Evolutionary conservation across 495 filamentous ascomycete species (phyloP).

Genomic region (Aspergillus nidulans): DNA sequence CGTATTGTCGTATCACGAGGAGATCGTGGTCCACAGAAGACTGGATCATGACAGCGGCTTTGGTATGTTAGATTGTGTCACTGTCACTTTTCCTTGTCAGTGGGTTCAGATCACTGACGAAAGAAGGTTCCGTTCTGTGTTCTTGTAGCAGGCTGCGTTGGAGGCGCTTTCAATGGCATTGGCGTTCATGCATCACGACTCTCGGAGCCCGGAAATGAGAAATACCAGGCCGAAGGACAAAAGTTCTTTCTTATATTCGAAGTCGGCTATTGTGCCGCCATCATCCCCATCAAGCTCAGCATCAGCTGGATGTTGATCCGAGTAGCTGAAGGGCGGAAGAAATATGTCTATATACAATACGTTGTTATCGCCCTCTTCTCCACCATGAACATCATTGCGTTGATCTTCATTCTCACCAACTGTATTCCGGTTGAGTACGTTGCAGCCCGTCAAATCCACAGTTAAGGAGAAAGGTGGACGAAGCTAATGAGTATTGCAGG

Average conservation of each 20-base stretch:
- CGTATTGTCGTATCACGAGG: constrained; percentile 17
- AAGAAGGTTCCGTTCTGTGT: constrained; percentile 20
- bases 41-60: constrained; percentile 25
- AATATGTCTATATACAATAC: constrained; percentile 22
- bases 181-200: constrained; percentile 14
- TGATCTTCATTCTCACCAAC: constrained; percentile 24
- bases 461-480: not conserved
- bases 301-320: constrained; percentile 28
- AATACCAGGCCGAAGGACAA: constrained; percentile 15
- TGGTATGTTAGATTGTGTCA: constrained; percentile 8
- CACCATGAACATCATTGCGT: constrained; percentile 21
- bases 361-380: constrained; percentile 16
- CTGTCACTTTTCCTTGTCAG: not conserved
- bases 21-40: constrained; percentile 23
- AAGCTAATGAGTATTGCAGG: constrained; percentile 10
- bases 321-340: constrained; percentile 20
- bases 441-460: not conserved
- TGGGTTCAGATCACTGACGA: not conserved
- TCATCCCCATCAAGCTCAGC: constrained; percentile 28
- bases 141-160: constrained; percentile 18
- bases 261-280: constrained; percentile 25
- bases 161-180: constrained; percentile 26
- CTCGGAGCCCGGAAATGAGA: constrained; percentile 12
- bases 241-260: constrained; percentile 29
- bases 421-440: constrained; percentile 22